Evolutionary conservation across 768 basidiomycete species (phyloP), one percentile per base, ranked within the genome.

Genomic region (Zangia roseola): DNA sequence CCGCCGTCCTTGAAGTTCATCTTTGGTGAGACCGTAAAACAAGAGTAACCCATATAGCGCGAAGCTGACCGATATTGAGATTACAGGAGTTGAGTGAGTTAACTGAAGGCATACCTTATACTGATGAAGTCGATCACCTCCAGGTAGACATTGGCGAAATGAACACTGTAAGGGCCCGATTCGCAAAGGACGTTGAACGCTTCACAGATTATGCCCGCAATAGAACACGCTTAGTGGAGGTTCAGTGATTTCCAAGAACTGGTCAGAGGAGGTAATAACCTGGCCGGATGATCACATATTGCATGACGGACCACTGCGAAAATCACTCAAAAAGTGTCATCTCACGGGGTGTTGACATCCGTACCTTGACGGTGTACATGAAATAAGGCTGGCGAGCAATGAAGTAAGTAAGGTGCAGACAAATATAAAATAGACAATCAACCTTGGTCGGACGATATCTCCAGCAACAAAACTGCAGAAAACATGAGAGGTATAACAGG

Each of bases 21-120:
- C 83, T 50, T 83, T 80, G 41, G 83, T 90, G 37, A 95, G 74
- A 19, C 79, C 84, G 61, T 94, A 94, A 68, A 94, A 92, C 13
- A 92, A 56, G 12, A 94, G 60, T 7, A 97, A 72, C 8, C 91
- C 94, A 59, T 95, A 94, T 3, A 95, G 74, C 2, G 94, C 93
- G 33, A 94, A 62, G 59, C 88, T 90, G 37, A 25, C 38, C 25
- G 14, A 38, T 10, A 24, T 45, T 46, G n/a, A 53, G 43, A 25
- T 16, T 6, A 19, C 4, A 14, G 13, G 3, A 17, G 16, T 10
- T 10, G 24, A 5, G 21, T 5, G 26, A 34, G 23, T 28, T 10
- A 30, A 39, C 6, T 2, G 28, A 24, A 21, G 24, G 56, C 69
- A 40, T 58, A 89, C 83, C 84, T 87, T 62, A 94, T 94, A 55